Conservation (phyloP, 2,329 filamentous ascomycete species). For the Fusarium buxicola region DNA sequence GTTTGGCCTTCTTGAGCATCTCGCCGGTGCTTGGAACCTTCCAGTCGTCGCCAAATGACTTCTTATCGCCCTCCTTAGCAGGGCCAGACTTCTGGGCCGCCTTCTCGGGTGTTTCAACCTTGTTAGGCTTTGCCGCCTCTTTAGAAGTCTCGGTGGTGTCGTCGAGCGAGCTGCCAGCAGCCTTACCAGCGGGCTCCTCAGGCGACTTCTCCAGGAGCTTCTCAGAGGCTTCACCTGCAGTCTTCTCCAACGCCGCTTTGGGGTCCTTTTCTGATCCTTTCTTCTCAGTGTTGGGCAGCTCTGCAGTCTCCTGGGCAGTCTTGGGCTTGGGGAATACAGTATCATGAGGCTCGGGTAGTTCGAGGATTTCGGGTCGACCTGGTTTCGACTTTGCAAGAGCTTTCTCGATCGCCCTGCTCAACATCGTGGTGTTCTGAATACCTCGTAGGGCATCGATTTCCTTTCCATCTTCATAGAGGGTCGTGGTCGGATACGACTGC, state of each 20-base stretch:
- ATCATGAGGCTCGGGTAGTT: slow-evolving; percentile 78
- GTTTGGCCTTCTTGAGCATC: slow-evolving; percentile 51
- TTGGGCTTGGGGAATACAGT: slow-evolving; percentile 55
- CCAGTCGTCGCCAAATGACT: slow-evolving; percentile 45
- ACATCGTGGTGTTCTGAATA: slow-evolving; percentile 71
- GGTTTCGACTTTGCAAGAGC: slow-evolving; percentile 82
- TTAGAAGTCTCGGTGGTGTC: slow-evolving; percentile 45
- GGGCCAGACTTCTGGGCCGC: slow-evolving; percentile 39
- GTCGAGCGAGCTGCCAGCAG: slow-evolving; percentile 29
- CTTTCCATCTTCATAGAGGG: slow-evolving; percentile 83
- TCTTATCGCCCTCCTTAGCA: slow-evolving; percentile 44
- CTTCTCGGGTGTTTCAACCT: slow-evolving; percentile 42
- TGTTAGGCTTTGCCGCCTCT: slow-evolving; percentile 39
- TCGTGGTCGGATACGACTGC: slow-evolving; percentile 78
- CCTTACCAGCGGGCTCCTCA: slow-evolving; percentile 34
- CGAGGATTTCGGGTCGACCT: slow-evolving; percentile 75
- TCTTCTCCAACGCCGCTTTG: slow-evolving; percentile 51
- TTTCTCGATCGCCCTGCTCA: slow-evolving; percentile 80
- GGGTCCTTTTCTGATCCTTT: slow-evolving; percentile 42
- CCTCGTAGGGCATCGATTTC: slow-evolving; percentile 73
- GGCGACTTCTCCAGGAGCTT: slow-evolving; percentile 32
- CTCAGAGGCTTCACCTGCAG: slow-evolving; percentile 25
- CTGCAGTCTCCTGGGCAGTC: slow-evolving; percentile 7
- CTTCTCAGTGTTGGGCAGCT: slow-evolving; percentile 31
- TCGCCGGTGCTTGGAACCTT: slow-evolving; percentile 48